Evolutionary conservation across 2,329 filamentous ascomycete species (phyloP).

Genomic region (Claviceps purpurea): DNA sequence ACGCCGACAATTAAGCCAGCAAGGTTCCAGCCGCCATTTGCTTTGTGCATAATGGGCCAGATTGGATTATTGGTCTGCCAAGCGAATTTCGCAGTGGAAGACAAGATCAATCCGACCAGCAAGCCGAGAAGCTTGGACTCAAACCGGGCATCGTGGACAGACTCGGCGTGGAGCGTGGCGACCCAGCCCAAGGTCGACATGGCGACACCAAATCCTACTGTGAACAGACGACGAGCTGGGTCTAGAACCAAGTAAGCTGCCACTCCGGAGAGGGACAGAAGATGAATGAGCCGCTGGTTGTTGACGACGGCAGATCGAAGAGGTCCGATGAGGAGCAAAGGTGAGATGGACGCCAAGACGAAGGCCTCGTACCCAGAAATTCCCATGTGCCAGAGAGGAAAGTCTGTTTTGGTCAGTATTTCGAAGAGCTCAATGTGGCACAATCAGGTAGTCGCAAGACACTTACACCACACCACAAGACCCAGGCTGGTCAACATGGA

Average conservation of each 20-base stretch:
- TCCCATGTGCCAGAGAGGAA: conserved; percentile 97
- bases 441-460: not conserved
- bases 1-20: conserved; percentile 64
- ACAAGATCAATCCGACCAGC: conserved; percentile 68
- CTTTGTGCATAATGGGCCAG: conserved; percentile 85
- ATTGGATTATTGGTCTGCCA: conserved; percentile 92
- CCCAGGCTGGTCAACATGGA: conserved; percentile 82
- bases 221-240: conserved; percentile 64
- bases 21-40: conserved; percentile 88
- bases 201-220: conserved; percentile 66
- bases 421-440: not conserved
- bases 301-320: conserved; percentile 55
- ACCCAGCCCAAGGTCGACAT: conserved; percentile 76
- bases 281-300: conserved; percentile 57
- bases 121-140: conserved; percentile 75
- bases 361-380: conserved; percentile 91
- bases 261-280: conserved; percentile 67
- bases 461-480: conserved; percentile 84
- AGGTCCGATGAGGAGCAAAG: conserved; percentile 60
- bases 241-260: conserved; percentile 63
- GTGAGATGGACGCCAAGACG: conserved; percentile 73
- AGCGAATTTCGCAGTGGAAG: conserved; percentile 81
- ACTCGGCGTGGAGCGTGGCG: conserved; percentile 67
- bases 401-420: conserved; percentile 41
- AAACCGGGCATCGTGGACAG: conserved; percentile 58